Evolutionary conservation across 192 early-diverging fungal genomes (phyloP), one percentile per base, ranked within the genome.

Genomic region (Haplosporangium gracile): DNA sequence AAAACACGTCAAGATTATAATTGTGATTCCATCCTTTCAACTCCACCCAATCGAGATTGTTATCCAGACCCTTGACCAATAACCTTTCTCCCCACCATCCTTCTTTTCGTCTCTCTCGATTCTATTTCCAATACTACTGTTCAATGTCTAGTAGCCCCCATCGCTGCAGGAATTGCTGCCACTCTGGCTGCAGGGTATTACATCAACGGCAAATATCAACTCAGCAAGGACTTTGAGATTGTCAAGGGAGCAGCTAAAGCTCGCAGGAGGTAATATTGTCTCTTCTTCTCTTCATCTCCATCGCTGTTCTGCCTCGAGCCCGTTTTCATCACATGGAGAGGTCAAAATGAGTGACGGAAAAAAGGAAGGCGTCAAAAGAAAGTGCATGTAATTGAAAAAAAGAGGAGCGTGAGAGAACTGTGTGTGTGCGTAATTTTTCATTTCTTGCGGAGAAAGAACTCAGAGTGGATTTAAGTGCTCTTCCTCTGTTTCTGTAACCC

Each of bases 161-260:
- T 77, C 29, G 72, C 69, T 34, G 82, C 77, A 40, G 76, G 74
- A 2, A 29, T 84, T 36, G 82, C 82, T 20, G 82, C 82, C 11
- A 63, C 82, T 5, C 20, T 73, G 4, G 76, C 77, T 11, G 77
- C 47, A 26, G 82, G 82, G 39, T 84, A 79, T 45, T 79, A 75
- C 43, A 57, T 84, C 34, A 73, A 84, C 29, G 49, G 63, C 29
- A 84, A 84, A 68, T 84, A 84, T 60, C 82, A 84, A 53, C 24
- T 84, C 65, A 65, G 72, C 57, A 84, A 84, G 68, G 82, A 84
- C 65, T 18, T 84, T 5, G 32, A 20, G 15, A 3, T 84, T 29
- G 51, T 84, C 32, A 39, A 40, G 18, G 68, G 34, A 20, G 76
- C n/a, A 1, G 1, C 43, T 4, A 45, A 73, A 6, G 34, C 82